Evolutionary conservation across 441 rosid species (phyloP).

Genomic region (Pelargonium australe): DNA sequence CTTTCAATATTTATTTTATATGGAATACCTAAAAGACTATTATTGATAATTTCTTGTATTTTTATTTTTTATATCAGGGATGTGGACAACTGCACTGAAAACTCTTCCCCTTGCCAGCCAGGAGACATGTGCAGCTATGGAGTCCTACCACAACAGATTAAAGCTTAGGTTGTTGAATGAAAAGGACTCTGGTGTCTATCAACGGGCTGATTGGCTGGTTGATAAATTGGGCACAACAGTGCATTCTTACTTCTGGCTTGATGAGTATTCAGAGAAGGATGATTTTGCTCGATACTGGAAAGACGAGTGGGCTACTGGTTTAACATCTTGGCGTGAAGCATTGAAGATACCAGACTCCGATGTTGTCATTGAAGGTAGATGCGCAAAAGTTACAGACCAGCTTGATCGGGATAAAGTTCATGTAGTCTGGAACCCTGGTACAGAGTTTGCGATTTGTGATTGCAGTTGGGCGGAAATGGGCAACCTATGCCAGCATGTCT

Average conservation of each 20-base stretch:
- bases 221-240: conserved; percentile 41
- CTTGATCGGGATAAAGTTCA: conserved; percentile 32
- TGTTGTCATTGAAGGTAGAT: conserved; percentile 28
- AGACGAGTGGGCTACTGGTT: conserved; percentile 30
- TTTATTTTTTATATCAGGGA: conserved; percentile 28
- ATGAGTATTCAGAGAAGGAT: conserved; percentile 41
- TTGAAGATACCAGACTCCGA: conserved; percentile 36
- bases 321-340: conserved; percentile 39
- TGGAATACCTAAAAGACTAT: background rate
- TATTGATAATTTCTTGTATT: background rate
- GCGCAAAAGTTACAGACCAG: conserved; percentile 42
- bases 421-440: conserved; percentile 50
- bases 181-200: conserved; percentile 31
- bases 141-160: conserved; percentile 42
- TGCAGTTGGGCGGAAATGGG: conserved; percentile 43
- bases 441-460: conserved; percentile 49
- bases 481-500: conserved; percentile 47
- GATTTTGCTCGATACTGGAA: conserved; percentile 23
- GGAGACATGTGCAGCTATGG: conserved; percentile 49
- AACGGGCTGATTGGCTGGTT: conserved; percentile 47
- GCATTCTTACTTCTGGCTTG: conserved; percentile 46
- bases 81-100: conserved; percentile 34
- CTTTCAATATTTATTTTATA: too few relatives aligned
- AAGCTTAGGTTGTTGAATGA: conserved; percentile 37
- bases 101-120: conserved; percentile 39